Evolutionary conservation across 2,329 filamentous ascomycete genomes (phyloP).

Genomic region (Fusarium citri): DNA sequence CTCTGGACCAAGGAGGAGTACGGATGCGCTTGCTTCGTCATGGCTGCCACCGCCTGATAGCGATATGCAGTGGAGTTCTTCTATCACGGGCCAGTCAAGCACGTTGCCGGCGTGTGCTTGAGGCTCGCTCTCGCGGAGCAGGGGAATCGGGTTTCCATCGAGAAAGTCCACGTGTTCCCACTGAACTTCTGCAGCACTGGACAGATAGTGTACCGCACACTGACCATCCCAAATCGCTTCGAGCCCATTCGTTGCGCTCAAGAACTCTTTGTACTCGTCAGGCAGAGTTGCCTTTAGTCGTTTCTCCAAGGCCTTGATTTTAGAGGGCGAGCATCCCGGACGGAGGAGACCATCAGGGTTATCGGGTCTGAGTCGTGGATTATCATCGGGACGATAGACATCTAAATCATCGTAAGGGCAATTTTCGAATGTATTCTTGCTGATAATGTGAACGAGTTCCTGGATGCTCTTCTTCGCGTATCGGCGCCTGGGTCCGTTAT

Average conservation of each 20-base stretch:
- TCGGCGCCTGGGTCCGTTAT: not conserved
- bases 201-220: slow-evolving; percentile 3
- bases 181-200: not conserved
- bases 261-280: slow-evolving; percentile 5
- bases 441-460: not conserved
- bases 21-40: not conserved
- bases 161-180: slow-evolving; percentile 10
- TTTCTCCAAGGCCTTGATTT: not conserved
- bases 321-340: not conserved
- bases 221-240: slow-evolving; percentile 11
- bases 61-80: not conserved
- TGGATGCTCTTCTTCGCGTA: not conserved
- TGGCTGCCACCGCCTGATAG: not conserved
- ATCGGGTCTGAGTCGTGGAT: not conserved
- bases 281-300: not conserved
- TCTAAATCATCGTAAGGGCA: slow-evolving; percentile 4
- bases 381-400: not conserved
- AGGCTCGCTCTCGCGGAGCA: not conserved
- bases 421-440: slow-evolving; percentile 9
- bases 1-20: slow-evolving; percentile 3
- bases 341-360: not conserved
- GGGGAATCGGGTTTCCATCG: not conserved
- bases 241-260: not conserved
- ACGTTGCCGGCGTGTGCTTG: not conserved
- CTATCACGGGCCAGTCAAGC: not conserved